Evolutionary conservation across 75 land plant genomes (phyloP), one percentile per base, ranked within the genome.

Genomic region (Pinus albicaulis): DNA sequence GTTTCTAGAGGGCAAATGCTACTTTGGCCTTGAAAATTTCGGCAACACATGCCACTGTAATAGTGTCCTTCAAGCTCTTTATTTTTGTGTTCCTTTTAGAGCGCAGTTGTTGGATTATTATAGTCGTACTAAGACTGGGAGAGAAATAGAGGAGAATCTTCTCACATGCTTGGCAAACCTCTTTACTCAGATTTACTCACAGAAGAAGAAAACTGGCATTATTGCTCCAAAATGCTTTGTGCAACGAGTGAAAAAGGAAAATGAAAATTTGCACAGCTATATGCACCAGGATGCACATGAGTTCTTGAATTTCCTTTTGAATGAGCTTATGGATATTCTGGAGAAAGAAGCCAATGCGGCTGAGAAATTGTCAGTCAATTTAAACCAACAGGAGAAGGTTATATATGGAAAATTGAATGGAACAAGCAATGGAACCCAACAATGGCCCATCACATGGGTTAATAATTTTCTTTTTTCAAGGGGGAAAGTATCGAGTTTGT

Each of bases 251-350:
- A 94, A 87, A 86, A 96, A 96, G 74, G 86, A 96, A 74, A 94
- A 96, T 89, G 99, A 96, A 71, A 86, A 92, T 76, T 96, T 96
- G 71, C 92, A 98, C 38, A 90, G 96, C 79, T 96, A 92, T 74
- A 96, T 96, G 99, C 99, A 96, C 69, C 98, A 96, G 95, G 99
- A 96, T 87, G 99, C 99, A n/a, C 99, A 96, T 82, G 98, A 96
- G 78, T 96, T 96, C 77, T 78, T 96, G 84, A 96, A 94, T 76
- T 96, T 81, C 78, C 79, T 96, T 88, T 84, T 96, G 4, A 96
- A 96, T 83, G 98, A 96, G 80, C 89, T 96, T 77, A 98, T 90
- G 72, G 99, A 96, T 59, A 96, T 89, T 26, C 79, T 96, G 36
- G 98, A 94, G 87, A 96, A 96, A 79, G 99, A 96, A 84, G 77